Conservation (phyloP, 1,139 yeast genomes). For the Geotrichum candidum region DNA sequence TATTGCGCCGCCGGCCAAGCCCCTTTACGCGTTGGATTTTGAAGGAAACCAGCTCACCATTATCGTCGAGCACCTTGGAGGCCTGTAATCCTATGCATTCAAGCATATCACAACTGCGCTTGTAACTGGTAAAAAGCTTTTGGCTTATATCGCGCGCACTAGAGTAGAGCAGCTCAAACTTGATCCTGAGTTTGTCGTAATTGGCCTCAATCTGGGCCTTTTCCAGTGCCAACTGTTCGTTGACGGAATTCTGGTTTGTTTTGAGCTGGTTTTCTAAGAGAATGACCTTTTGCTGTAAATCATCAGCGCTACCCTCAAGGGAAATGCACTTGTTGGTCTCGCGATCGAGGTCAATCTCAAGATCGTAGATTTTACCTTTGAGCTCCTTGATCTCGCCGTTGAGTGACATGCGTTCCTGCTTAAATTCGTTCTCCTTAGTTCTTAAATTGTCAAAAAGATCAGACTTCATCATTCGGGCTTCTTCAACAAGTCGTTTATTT, state of each 20-base stretch:
- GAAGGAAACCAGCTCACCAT: slow-evolving; percentile 25
- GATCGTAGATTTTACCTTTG: slow-evolving; percentile 44
- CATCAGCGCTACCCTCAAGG: slow-evolving; percentile 17
- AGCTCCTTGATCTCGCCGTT: slow-evolving; percentile 48
- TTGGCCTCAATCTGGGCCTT: slow-evolving; percentile 5
- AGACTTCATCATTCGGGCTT: slow-evolving; percentile 42
- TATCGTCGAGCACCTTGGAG: slow-evolving; percentile 29
- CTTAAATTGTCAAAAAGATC: slow-evolving; percentile 63
- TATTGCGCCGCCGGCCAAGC: slow-evolving; percentile 22
- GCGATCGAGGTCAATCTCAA: slow-evolving; percentile 43
- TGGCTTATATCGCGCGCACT: slow-evolving; percentile 37
- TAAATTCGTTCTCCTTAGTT: slow-evolving; percentile 55
- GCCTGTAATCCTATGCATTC: slow-evolving; percentile 71
- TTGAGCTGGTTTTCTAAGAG: not conserved
- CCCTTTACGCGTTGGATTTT: slow-evolving; percentile 34
- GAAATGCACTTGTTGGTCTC: slow-evolving; percentile 19
- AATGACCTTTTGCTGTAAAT: slow-evolving; percentile 8
- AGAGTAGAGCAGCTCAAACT: slow-evolving; percentile 18
- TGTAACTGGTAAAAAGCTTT: slow-evolving; percentile 35
- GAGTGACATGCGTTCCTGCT: slow-evolving; percentile 47
- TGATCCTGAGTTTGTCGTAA: slow-evolving; percentile 5
- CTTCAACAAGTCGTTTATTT: slow-evolving; percentile 20
- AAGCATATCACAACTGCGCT: slow-evolving; percentile 53
- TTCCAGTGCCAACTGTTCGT: not conserved
- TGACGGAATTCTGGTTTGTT: not conserved